Percentiles rank a stretch among this genome's conserved stretches.
Evolutionary conservation across 257 asterid species (phyloP).

Genomic region (Linaria vulgaris): DNA sequence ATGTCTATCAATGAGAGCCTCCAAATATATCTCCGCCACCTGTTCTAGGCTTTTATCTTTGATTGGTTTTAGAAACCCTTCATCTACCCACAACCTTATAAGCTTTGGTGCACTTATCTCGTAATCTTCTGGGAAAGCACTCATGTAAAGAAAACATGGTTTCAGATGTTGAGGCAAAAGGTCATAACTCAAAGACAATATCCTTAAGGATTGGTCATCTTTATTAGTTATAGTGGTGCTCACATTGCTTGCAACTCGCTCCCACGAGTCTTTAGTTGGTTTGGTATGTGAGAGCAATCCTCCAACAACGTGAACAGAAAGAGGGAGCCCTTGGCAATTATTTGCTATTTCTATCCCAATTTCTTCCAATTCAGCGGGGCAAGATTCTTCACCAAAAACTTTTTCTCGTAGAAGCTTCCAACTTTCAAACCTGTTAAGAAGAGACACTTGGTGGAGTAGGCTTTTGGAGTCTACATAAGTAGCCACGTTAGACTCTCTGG

Average conservation of each 20-base stretch:
- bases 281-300: no score
- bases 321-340: no score
- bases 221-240: no score
- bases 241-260: no score
- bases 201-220: no score
- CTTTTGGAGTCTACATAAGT: background rate
- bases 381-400: background rate
- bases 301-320: no score
- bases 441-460: background rate
- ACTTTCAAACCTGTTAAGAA: background rate
- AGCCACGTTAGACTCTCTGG: slow-evolving; percentile 4
- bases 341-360: no score
- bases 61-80: slow-evolving; percentile 16
- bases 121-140: slow-evolving; percentile 12
- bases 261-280: no score
- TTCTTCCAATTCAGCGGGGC: slow-evolving; percentile 3
- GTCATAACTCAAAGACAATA: slow-evolving; percentile 11
- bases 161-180: slow-evolving; percentile 21
- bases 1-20: slow-evolving; percentile 20
- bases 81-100: slow-evolving; percentile 16
- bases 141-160: slow-evolving; percentile 27
- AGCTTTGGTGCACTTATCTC: slow-evolving; percentile 12
- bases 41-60: slow-evolving; percentile 15
- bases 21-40: slow-evolving; percentile 22
- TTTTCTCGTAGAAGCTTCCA: background rate